phyloP scores from a whole-genome alignment of 2,329 filamentous ascomycete genomes.

The Alternaria panax region DNA sequence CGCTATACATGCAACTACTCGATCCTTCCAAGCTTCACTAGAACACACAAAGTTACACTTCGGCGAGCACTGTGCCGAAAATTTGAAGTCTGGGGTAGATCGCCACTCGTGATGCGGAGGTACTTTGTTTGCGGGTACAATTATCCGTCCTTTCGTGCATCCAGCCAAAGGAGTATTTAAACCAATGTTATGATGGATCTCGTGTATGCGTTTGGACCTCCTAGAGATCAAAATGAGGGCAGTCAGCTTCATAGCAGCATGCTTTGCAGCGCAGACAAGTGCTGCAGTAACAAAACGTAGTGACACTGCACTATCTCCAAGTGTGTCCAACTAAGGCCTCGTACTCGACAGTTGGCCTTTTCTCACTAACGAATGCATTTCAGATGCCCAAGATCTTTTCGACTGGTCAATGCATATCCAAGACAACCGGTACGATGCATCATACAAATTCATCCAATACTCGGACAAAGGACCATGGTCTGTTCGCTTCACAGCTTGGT shows the following conservation, averaged over 20 bases:
- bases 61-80: conserved; percentile 2
- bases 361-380: neutral
- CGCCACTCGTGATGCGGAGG: conserved; percentile 4
- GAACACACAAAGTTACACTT: conserved; percentile 1
- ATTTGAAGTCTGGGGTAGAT: conserved; percentile 1
- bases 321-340: neutral
- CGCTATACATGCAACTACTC: neutral
- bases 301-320: neutral
- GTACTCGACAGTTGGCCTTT: neutral
- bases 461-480: conserved; percentile 55
- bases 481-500: conserved; percentile 55
- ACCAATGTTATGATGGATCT: neutral
- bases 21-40: conserved; percentile 3
- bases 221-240: neutral
- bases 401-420: conserved; percentile 25
- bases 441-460: conserved; percentile 55
- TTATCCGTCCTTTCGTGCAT: neutral
- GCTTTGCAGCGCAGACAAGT: neutral
- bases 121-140: neutral
- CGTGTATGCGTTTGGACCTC: neutral
- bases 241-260: neutral
- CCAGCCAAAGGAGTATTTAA: neutral
- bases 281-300: neutral
- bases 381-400: conserved; percentile 23
- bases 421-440: conserved; percentile 52